Evolutionary conservation across 2,329 filamentous ascomycete genomes (phyloP).

Genomic region (Coniochaeta sp.): DNA sequence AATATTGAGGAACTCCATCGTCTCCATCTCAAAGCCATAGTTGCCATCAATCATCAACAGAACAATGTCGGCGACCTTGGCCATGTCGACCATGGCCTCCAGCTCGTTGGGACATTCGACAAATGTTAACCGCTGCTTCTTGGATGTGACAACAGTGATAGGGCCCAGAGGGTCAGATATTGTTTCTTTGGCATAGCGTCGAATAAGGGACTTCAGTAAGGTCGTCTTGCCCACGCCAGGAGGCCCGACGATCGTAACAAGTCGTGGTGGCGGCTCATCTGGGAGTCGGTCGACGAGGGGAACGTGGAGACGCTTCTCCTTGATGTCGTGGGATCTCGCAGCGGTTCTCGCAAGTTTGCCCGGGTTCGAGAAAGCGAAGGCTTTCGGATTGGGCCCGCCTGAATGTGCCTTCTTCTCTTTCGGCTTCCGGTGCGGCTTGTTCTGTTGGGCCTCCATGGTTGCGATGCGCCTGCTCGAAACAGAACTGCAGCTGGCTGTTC

Average conservation of each 20-base stretch:
- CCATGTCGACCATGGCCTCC: slow-evolving; percentile 92
- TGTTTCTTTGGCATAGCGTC: slow-evolving; percentile 92
- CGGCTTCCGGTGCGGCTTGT: slow-evolving; percentile 75
- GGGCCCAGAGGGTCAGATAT: slow-evolving; percentile 84
- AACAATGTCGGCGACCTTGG: slow-evolving; percentile 96
- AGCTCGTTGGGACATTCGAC: slow-evolving; percentile 96
- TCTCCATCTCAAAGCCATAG: slow-evolving; percentile 99
- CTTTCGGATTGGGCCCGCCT: slow-evolving; percentile 74
- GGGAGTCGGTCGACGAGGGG: slow-evolving; percentile 92
- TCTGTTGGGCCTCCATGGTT: slow-evolving; percentile 72
- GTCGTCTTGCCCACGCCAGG: slow-evolving; percentile 95
- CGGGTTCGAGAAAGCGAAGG: slow-evolving; percentile 77
- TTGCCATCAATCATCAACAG: slow-evolving; percentile 98
- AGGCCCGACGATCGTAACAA: slow-evolving; percentile 91
- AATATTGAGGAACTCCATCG: slow-evolving; percentile 97
- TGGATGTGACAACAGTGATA: slow-evolving; percentile 92
- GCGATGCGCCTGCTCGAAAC: slow-evolving; percentile 9
- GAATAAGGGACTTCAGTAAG: slow-evolving; percentile 85
- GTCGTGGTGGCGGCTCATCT: slow-evolving; percentile 87
- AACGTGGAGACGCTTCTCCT: slow-evolving; percentile 93
- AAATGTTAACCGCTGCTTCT: slow-evolving; percentile 89
- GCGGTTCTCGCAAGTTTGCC: slow-evolving; percentile 72
- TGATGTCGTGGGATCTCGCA: slow-evolving; percentile 71
- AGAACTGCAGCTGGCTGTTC: not conserved
- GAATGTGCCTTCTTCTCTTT: slow-evolving; percentile 77